Base-by-base conservation (phyloP, 2,329 filamentous ascomycete species). In the Aspergillus sp. region DNA sequence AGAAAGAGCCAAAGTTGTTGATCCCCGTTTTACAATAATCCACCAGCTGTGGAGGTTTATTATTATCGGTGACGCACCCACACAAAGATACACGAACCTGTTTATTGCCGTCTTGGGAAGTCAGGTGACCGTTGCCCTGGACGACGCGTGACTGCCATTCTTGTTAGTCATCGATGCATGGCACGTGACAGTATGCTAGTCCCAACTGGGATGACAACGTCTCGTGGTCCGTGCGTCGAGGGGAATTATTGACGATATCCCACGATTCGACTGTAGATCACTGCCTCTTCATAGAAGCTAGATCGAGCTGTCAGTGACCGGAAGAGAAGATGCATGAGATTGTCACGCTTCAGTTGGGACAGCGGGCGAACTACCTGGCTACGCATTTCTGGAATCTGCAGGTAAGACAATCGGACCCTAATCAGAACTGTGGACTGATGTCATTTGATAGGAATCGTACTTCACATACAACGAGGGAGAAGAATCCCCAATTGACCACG, bases 341-440 rank as follows among this genome's bases (percentile, higher is more conserved):
- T 49, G 76, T 98, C 49, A 96, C 91, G 0, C 74, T 98, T 37
- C 93, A 98, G 74, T 82, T 97, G 47, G 93, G 93, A 35, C 86
- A 95, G 64, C 83, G 87, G 62, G 90, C 87, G 65, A 98, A 98
- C 67, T 95, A 96, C 60, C 73, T 94, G 19, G 90, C 86, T 28
- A 94, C 90, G 0, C 93, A 98, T 71, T 98, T 96, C 67, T 98
- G 93, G 93, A 98, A 98, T 59, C 77, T 87, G 5, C 91, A 95
- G 75, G 88, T 88, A 65, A 33, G 33, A n/a, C 29, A 30, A n/a
- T 13, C n/a, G 27, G 28, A 26, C 9, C 8, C 9, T 19, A 13
- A 11, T 7, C 8, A 12, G 4, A 27, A 32, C 8, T 19, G 10
- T 5, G 5, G 5, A 10, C 31, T 40, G 8, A 40, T 12, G 1